phyloP scores from a whole-genome alignment of 495 filamentous ascomycete species.

The Penicillium pancosmium region DNA sequence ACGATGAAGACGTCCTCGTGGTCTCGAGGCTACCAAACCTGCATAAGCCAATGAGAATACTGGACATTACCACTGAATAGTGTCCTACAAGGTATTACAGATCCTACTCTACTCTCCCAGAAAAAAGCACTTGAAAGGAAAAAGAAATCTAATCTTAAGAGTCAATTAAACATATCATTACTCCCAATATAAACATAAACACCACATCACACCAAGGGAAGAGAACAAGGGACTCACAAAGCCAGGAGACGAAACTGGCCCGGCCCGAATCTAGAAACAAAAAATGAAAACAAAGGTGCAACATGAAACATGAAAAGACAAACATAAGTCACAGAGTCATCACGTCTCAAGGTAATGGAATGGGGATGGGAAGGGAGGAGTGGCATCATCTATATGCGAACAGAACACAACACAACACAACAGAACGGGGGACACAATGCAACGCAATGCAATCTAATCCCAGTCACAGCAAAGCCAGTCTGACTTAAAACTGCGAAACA shows the following conservation, averaged over 20 bases:
- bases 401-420: not conserved
- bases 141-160: too few relatives aligned
- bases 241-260: constrained; percentile 34
- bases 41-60: too few relatives aligned
- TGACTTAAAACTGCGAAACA: constrained; percentile 67
- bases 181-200: constrained; percentile 37
- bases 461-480: too few relatives aligned
- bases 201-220: too few relatives aligned
- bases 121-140: too few relatives aligned
- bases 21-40: too few relatives aligned
- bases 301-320: constrained; percentile 18
- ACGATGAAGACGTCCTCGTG: too few relatives aligned
- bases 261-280: not conserved
- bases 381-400: constrained; percentile 6
- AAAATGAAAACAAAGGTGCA: too few relatives aligned
- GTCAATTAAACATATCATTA: constrained; percentile 18
- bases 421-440: constrained; percentile 2
- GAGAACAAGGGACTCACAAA: not conserved
- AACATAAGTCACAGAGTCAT: constrained; percentile 36
- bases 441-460: not conserved
- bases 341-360: constrained; percentile 29
- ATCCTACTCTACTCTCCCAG: too few relatives aligned
- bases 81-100: too few relatives aligned
- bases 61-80: too few relatives aligned
- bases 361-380: not conserved